Base-by-base conservation (phyloP, 164 flowering plant species). In the Magnolia changhungtana region DNA sequence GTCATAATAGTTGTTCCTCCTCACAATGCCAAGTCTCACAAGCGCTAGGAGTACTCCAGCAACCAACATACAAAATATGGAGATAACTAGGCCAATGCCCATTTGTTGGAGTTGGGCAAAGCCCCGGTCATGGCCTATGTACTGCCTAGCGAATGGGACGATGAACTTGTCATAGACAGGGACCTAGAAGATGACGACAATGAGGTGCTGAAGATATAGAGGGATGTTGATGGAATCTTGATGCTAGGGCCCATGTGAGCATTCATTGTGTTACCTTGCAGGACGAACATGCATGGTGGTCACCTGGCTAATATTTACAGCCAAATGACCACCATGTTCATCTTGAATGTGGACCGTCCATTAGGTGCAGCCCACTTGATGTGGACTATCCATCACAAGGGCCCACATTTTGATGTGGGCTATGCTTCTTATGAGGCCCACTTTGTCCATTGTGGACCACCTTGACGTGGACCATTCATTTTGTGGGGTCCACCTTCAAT, bases 191-290 rank as follows among this genome's bases (percentile, higher is more conserved):
- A 81, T 64, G 72, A 85, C 84, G 21, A 80, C 83, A 13, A 85
- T 45, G 64, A n/a, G n/a, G 86, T 83, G 78, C 82, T 83, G 58
- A 83, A 85, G 68, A 82, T 74, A 51, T 85, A 85, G 72, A 85
- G 85, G 1, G 84, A 82, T 51, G 86, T 85, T 2, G 88, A 71
- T n/a, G 88, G 86, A 58, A 85, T 85, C 49, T 77, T 16, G 65
- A 85, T 80, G 59, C 67, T 27, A 20, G 75, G 68, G 7, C 84
- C 86, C 76, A 85, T 77, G 72, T 71, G 82, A 24, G 81, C 76
- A 65, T 85, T 81, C 83, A 85, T 80, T 58, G 83, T 83, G 76
- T 77, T 79, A 7, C 88, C 86, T 67, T 85, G 88, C 18, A 83
- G 78, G 50, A 83, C 85, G 79, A 74, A 85, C 82, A 85, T n/a